These are phyloP conservation scores for Tylopilus orsonianus DNA, from an alignment of 1,284 basidiomycete species.

Conservation along the genomic window DNA sequence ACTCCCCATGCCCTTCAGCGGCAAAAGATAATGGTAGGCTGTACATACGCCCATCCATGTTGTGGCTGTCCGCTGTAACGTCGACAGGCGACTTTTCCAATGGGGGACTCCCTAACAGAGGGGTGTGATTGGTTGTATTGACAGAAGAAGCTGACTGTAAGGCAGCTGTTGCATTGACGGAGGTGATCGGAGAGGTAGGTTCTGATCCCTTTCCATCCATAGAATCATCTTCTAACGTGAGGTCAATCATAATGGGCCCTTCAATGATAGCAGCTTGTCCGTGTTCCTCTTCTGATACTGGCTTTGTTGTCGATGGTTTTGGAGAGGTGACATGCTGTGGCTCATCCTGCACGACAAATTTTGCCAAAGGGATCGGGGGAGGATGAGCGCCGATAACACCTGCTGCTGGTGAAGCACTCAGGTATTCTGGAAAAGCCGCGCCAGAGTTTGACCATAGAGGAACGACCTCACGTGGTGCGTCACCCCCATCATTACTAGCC, in stretches of 20 bases:
- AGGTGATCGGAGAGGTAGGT: slow-evolving; percentile 10
- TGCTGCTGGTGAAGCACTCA: neutral
- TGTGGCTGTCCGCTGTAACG: neutral
- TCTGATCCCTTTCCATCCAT: slow-evolving; percentile 11
- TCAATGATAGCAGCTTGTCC: slow-evolving; percentile 4
- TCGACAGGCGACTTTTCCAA: slow-evolving; percentile 20
- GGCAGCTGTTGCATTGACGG: slow-evolving; percentile 2
- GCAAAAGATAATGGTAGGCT: slow-evolving; percentile 13
- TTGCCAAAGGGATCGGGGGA: neutral
- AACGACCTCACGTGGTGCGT: neutral
- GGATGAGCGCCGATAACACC: neutral
- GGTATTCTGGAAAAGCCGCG: neutral
- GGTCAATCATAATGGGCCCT: slow-evolving; percentile 30
- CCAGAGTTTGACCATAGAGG: neutral
- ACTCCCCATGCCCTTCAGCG: slow-evolving; percentile 12
- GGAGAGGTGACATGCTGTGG: neutral
- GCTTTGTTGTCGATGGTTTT: neutral
- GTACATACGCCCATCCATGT: slow-evolving; percentile 25
- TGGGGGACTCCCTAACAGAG: slow-evolving; percentile 23
- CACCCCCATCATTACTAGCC: neutral
- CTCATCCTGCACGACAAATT: neutral
- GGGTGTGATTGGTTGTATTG: slow-evolving; percentile 18
- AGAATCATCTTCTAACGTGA: slow-evolving; percentile 29
- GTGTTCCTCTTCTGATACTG: slow-evolving; percentile 1
- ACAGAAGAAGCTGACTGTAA: slow-evolving; percentile 9